Evolutionary conservation across 148 eudicot genomes (phyloP), one percentile per base, ranked within the genome.

Genomic region (Diospyros lotus): DNA sequence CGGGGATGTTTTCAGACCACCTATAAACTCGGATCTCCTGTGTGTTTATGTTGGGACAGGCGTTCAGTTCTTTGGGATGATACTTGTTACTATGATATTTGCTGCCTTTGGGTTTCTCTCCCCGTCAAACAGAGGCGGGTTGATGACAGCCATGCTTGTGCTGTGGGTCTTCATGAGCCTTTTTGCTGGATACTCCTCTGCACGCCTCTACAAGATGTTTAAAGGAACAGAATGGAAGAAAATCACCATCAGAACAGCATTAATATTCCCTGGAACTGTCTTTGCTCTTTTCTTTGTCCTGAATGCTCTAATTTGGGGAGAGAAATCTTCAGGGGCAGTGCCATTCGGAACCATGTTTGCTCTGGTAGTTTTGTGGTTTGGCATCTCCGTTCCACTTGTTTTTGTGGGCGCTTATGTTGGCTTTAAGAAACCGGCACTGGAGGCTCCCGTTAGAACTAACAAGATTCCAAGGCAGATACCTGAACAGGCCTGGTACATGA

Each of bases 291-390:
- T 86, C 77, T 86, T 86, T 39, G 72, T 84, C 15, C 71, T 86
- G 56, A 84, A 86, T 62, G 86, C 84, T 38, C 75, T 86, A 46
- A 84, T 86, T 52, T 86, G 87, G 89, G 87, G 89, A 5, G 75
- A 84, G 79, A 86, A 86, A 76, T 86, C 89, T 14, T 84, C 87
- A 0, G 87, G 89, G 51, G 89, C 89, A 2, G 89, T 86, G 69
- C 87, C 89, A 6, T 84, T 84, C 48, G 87, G 89, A 12, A 86
- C 89, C 58, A 86, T 84, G 89, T 84, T 86, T 74, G 87, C 89
- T 77, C 78, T 86, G 71, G 84, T 84, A 17, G 75, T 84, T 66
- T 63, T 84, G 50, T 86, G 89, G 89, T 86, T 86, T 48, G 87
- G 87, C 9, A 84, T 86, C 52, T 86, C 89, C 0, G 85, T 86